A percentile compares a stretch with the other conserved stretches of the same genome.
Conservation (phyloP, 2,329 filamentous ascomycete species). For the Ophiostoma pallidulum region DNA sequence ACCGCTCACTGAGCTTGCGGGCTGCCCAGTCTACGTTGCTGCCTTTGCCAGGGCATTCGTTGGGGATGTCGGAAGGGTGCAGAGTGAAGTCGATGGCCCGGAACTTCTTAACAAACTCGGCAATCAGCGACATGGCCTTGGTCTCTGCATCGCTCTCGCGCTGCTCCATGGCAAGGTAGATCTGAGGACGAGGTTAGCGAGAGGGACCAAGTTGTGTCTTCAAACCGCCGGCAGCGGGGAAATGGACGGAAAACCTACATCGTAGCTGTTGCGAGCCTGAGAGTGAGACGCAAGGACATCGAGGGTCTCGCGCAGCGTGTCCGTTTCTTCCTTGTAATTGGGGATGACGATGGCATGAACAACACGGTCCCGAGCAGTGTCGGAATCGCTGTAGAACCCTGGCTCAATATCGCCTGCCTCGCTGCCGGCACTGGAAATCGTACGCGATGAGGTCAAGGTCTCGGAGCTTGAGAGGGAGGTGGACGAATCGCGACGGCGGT, state of each 20-base stretch:
- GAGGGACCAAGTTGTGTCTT: not conserved
- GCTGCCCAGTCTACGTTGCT: conserved; percentile 67
- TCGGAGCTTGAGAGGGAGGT: conserved; percentile 48
- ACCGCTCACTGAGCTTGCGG: conserved; percentile 53
- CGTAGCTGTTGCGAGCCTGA: conserved; percentile 53
- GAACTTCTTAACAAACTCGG: conserved; percentile 55
- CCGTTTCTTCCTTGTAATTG: conserved; percentile 65
- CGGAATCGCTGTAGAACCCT: conserved; percentile 35
- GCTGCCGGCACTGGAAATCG: conserved; percentile 38
- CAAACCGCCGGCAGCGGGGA: too few species aligned
- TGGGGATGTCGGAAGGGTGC: conserved; percentile 55
- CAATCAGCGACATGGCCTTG: conserved; percentile 54
- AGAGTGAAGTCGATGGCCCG: conserved; percentile 57
- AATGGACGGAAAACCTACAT: conserved; percentile 51
- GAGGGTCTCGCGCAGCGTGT: conserved; percentile 58
- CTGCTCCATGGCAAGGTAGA: conserved; percentile 65
- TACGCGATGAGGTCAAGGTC: conserved; percentile 39
- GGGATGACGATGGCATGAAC: conserved; percentile 61
- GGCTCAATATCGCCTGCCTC: conserved; percentile 43
- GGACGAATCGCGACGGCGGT: conserved; percentile 42
- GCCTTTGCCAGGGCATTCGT: conserved; percentile 63
- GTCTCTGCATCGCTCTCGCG: conserved; percentile 51
- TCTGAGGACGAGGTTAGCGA: conserved; percentile 29
- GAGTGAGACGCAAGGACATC: conserved; percentile 59
- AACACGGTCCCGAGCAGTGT: conserved; percentile 35